A percentile compares a stretch with the other conserved stretches of the same genome.
These are phyloP conservation scores for Durio zibethinus DNA, from an alignment of 345 rosid genomes.

Conservation along the genomic window DNA sequence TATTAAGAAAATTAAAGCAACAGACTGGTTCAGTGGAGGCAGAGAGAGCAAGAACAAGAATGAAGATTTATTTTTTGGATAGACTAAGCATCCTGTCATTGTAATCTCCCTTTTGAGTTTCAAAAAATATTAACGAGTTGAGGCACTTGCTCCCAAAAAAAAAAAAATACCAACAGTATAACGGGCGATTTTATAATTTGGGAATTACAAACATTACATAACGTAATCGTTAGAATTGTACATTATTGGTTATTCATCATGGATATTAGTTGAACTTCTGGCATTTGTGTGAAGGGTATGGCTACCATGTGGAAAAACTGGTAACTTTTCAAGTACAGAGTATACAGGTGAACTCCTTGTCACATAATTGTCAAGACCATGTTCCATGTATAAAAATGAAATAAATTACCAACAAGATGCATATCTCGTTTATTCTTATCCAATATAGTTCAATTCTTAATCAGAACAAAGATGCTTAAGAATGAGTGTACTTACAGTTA, in stretches of 20 bases:
- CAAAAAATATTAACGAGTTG: not conserved
- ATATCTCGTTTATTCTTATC: not conserved
- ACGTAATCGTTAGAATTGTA: not conserved
- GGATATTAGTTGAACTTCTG: not conserved
- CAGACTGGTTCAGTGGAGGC: not conserved
- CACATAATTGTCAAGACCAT: not conserved
- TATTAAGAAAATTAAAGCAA: not conserved
- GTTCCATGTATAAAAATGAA: not conserved
- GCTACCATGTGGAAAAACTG: not conserved
- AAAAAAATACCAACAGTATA: not conserved
- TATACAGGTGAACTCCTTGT: not conserved
- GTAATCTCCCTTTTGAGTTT: not conserved
- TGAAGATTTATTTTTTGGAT: not conserved
- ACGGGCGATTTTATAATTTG: not conserved
- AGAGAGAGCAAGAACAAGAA: not conserved
- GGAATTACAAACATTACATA: not conserved
- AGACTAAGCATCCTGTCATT: not conserved
- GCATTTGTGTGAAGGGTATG: not conserved
- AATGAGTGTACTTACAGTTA: conserved; percentile 60
- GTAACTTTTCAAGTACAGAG: not conserved
- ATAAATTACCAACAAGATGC: not conserved
- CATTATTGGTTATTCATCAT: not conserved
- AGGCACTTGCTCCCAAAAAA: not conserved
- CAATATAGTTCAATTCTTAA: not conserved
- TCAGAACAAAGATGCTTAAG: not conserved